Base-by-base conservation (phyloP, 2,329 filamentous ascomycete species). In the Colletotrichum camelliae region DNA sequence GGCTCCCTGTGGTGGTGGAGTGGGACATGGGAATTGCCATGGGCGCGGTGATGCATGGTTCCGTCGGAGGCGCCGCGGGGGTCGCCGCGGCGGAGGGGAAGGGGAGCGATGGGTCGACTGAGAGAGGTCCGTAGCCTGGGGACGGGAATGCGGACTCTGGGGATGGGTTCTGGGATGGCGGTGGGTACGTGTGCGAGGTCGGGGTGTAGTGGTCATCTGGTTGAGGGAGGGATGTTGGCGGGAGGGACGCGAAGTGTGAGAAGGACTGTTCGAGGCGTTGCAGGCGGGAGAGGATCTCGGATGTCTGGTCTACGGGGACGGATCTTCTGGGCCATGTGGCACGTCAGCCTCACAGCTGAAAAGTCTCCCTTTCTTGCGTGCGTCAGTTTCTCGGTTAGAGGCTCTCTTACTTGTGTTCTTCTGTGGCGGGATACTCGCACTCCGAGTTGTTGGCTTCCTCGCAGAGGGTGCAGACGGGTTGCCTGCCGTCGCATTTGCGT, bases 351-450 rank as follows among this genome's bases (percentile, higher is more conserved):
- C 43, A 7, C 16, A 4, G 24, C 5, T 24, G 21, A 3, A 16
- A 58, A 5, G 55, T 0, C 0, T 10, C 4, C 13, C 55, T 24
- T 58, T 58, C 13, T 18, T 10, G 1, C 16, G 24, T 29, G 9
- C 0, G 24, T 0, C 0, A 1, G 8, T 57, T 3, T 0, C 24
- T 27, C 7, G 10, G 3, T 24, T 58, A 35, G 12, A 35, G 12
- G 0, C 5, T 12, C 2, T 29, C 57, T 61, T 61, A 33, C 57
- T 61, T 61, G 57, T 61, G 27, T n/a, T 61, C 57, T 29, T 61
- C 57, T 0, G 29, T 61, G 29, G 27, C 29, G 6, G 57, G 57
- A 33, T 61, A 61, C 29, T 61, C 57, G 57, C 57, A 61, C 29
- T 35, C 57, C 0, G 57, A 61, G 29, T 61, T 61, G 1, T 61